These are phyloP conservation scores for Pichia sp. DNA, from an alignment of 1,139 yeast species.

Conservation along the genomic window DNA sequence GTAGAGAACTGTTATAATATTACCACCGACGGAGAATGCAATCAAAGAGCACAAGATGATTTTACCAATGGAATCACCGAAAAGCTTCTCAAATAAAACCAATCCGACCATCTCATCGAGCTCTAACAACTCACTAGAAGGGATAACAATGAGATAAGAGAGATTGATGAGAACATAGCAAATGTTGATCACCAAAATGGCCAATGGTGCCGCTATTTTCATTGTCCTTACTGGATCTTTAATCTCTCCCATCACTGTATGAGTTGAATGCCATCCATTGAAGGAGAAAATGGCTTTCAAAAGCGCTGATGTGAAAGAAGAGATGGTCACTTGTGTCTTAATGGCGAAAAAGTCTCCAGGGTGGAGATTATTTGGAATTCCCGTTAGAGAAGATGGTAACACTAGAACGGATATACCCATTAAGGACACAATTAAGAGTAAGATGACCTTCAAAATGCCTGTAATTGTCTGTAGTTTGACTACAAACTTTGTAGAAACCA, in stretches of 20 bases:
- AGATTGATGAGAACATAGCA: slow-evolving; percentile 46
- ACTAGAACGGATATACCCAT: slow-evolving; percentile 44
- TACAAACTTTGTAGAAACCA: slow-evolving; percentile 45
- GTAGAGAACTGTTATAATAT: slow-evolving; percentile 52
- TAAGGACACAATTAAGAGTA: slow-evolving; percentile 38
- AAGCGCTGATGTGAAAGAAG: slow-evolving; percentile 44
- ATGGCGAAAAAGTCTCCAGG: slow-evolving; percentile 22
- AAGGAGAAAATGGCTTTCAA: slow-evolving; percentile 50
- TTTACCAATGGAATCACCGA: slow-evolving; percentile 45
- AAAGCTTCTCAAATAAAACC: slow-evolving; percentile 45
- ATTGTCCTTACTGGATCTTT: slow-evolving; percentile 48
- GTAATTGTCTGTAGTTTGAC: slow-evolving; percentile 43
- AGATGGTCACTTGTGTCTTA: slow-evolving; percentile 31
- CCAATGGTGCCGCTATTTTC: slow-evolving; percentile 48
- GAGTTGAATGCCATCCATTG: slow-evolving; percentile 57
- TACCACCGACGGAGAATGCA: slow-evolving; percentile 55
- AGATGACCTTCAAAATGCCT: slow-evolving; percentile 42
- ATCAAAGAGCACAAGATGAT: slow-evolving; percentile 44
- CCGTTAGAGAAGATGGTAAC: slow-evolving; percentile 34
- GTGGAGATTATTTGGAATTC: slow-evolving; percentile 26
- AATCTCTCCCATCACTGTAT: slow-evolving; percentile 51
- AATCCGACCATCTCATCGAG: slow-evolving; percentile 53
- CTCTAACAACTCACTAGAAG: slow-evolving; percentile 39
- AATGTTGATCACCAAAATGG: slow-evolving; percentile 38
- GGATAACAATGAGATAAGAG: slow-evolving; percentile 49